Base-by-base conservation (phyloP, 129 eudicot genomes). In the Tagetes patula region DNA sequence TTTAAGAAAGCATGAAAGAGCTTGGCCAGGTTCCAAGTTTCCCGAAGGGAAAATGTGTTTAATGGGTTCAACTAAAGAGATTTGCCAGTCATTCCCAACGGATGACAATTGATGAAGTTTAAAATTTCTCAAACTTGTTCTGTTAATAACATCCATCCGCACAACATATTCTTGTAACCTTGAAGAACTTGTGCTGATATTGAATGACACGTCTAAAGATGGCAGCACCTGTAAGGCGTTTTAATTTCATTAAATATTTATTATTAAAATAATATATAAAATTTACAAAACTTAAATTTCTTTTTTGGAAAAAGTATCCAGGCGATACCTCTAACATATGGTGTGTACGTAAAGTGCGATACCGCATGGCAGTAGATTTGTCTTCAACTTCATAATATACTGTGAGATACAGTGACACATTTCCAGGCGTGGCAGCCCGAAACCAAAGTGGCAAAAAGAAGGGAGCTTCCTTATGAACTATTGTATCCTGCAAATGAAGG, bases 401-500 rank as follows among this genome's bases (percentile, higher is more conserved):
- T 70, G 82, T 71, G 27, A 94, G 75, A 65, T 75, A 83, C 78
- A 94, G 73, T 27, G 99, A 83, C 58, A 78, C 60, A 33, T 73
- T 84, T 55, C 99, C 99, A 43, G 90, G 89, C 71, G 90, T 79
- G 53, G 97, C 99, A 70, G 99, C 97, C 80, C 97, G 77, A 69
- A 94, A 84, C 96, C 96, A 94, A 42, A 94, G 85, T 47, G 99
- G 99, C 89, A 89, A 81, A 66, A 73, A 58, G 69, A 94, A 80
- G 52, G 97, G 93, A 46, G 75, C 74, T 46, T 70, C 86, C 67
- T 80, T 77, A 14, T 84, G 77, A 71, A 88, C 76, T 40, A 63
- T 66, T 6, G 85, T 80, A 65, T 81, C 85, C 98, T 93, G 75
- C 47, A 75, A 75, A 73, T 13, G 32, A 46, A 63, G 38, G 48